Percentiles rank a stretch among this genome's conserved stretches.
phyloP scores from a whole-genome alignment of 192 early-diverging fungal species.

The Podila verticillata region DNA sequence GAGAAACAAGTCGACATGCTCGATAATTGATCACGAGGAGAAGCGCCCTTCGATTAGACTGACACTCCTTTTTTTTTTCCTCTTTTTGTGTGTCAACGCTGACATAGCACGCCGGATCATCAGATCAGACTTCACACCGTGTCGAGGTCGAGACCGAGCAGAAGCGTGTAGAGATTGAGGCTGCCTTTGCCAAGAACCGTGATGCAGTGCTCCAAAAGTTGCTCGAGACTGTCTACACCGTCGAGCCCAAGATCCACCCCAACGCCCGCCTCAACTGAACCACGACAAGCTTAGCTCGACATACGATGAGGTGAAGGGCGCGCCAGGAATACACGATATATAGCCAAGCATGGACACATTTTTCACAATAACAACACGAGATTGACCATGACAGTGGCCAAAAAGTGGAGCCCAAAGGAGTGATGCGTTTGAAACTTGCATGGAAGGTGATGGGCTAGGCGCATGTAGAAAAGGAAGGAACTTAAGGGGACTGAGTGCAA shows the following conservation, averaged over 20 bases:
- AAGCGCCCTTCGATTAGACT: background rate
- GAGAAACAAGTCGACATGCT: background rate
- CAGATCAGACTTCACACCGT: slow-evolving; percentile 68
- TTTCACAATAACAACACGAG: too few species aligned
- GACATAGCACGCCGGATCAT: slow-evolving; percentile 74
- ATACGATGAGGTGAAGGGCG: too few species aligned
- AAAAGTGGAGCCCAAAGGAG: too few species aligned
- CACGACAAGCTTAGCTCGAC: background rate
- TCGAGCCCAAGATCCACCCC: slow-evolving; percentile 73
- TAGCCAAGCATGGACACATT: too few species aligned
- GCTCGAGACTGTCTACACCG: slow-evolving; percentile 67
- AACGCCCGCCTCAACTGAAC: slow-evolving; percentile 46
- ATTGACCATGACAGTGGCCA: too few species aligned
- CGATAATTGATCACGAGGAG: background rate
- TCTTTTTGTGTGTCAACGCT: background rate
- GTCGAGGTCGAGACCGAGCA: slow-evolving; percentile 76
- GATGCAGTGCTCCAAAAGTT: slow-evolving; percentile 74
- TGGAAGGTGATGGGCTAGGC: too few species aligned
- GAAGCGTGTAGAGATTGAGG: slow-evolving; percentile 71
- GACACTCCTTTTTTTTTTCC: background rate
- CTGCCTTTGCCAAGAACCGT: slow-evolving; percentile 69
- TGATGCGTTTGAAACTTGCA: too few species aligned
- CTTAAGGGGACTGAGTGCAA: too few species aligned
- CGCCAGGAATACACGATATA: too few species aligned
- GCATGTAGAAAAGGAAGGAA: too few species aligned